Base-by-base conservation (phyloP, 805 yeast genomes). In the Pichia ethanolica region DNA sequence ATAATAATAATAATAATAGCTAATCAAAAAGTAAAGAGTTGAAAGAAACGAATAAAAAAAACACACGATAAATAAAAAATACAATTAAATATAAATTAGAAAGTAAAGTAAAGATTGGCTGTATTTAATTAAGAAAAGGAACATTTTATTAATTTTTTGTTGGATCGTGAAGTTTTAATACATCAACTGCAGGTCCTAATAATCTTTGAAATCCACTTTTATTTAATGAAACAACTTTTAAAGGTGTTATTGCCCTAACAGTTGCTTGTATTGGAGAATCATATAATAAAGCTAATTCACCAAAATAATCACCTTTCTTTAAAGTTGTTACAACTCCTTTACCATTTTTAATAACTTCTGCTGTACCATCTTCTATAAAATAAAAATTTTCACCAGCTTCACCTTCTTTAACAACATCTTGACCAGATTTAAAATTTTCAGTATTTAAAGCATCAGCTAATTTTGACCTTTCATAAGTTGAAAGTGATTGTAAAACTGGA, bases 211-310 rank as follows among this genome's bases (percentile, higher is more conserved):
- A 93, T 0, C 97, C 98, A 53, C 85, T 78, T 71, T 91, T 89
- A 53, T 88, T 95, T 59, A 93, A 75, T 4, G 93, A 84, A n/a
- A 95, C 98, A 38, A 90, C 95, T 60, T 86, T 86, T 32, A 93
- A 82, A 39, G 74, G 73, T 45, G 83, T 77, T 14, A 75, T 71
- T 1, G 97, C 96, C 46, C 75, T 80, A 37, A 93, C 93, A 5
- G 96, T 85, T 34, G 99, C 99, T 64, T 87, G 93, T 68, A 99
- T 81, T 53, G 98, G 98, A 51, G 82, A 72, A 64, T 93, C 96
- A 60, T 90, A 86, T 58, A 93, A 74, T 59, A 93, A 73, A 4
- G 99, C 98, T 55, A 93, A 82, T 70, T 93, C 99, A 56, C 99
- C 99, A 67, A 93, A 93, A 70, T 93, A 93, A 65, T 86, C 96